A percentile compares a stretch with the other conserved stretches of the same genome.
These are phyloP conservation scores for Blastomyces emzantsi DNA, from an alignment of 2,329 filamentous ascomycete genomes.

Conservation along the genomic window DNA sequence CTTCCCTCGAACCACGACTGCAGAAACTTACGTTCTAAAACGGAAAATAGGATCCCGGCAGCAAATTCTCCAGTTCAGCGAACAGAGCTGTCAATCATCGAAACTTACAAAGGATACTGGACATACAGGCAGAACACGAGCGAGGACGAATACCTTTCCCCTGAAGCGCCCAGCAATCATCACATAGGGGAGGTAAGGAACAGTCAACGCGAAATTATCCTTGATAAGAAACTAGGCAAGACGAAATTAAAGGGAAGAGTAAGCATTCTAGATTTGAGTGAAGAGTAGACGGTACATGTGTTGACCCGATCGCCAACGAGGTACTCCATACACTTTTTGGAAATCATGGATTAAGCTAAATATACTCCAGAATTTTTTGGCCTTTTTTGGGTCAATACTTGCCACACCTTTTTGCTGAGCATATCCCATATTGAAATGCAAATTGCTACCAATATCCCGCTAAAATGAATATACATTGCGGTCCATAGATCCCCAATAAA, in stretches of 20 bases:
- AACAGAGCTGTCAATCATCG: neutral
- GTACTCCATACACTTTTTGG: neutral
- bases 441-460: neutral
- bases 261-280: slow-evolving; percentile 9
- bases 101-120: slow-evolving; percentile 8
- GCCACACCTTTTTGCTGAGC: neutral
- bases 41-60: neutral
- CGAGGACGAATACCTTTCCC: neutral
- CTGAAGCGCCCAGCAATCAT: neutral
- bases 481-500: neutral
- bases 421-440: neutral
- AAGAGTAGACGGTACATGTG: neutral
- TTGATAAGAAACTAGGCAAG: slow-evolving; percentile 6
- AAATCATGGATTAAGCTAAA: neutral
- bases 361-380: neutral
- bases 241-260: neutral
- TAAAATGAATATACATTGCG: neutral
- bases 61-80: neutral
- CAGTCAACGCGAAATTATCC: neutral
- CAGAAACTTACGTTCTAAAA: neutral
- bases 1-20: neutral
- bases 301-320: neutral
- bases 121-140: neutral
- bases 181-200: neutral
- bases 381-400: neutral